Evolutionary conservation across 78 protist genomes (phyloP), one percentile per base, ranked within the genome.

Genomic region (Cavenderia fasciculata): DNA sequence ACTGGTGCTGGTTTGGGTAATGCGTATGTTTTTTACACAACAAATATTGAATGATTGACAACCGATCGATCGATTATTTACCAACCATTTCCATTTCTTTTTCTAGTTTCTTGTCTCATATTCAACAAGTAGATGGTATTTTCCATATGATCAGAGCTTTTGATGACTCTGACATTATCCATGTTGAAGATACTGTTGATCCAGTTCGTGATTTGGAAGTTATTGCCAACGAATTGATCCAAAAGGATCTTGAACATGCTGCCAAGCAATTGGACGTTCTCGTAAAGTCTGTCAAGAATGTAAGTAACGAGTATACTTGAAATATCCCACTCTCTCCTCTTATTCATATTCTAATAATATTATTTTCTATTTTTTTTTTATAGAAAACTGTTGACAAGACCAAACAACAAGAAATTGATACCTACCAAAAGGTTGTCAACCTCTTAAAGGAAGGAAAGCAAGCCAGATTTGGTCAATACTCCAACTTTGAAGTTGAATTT

Each of bases 1-100:
- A 87, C 70, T 23, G 99, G 99, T 43, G 85, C 69, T 68, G 99
- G 99, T 21, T 96, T 98, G 18, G 99, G 99, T n/a, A 97, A 97
- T 49, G 97, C 96, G 84, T 74, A 74, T 14, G 51, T 68, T 70
- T 33, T 33, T 12, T 29, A 59, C 8, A 33, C 36, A 59, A 59
- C 18, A 44, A 11, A 44, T 96, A 18, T 93, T 97, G 12, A 98
- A 97, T 21, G 95, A 96, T 49, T 93, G 91, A 16, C 31, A 62
- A 34, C 2, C 38, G 41, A 65, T 23, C 0, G 10, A 16, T 56
- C 12, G 11, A n/a, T n/a, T n/a, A n/a, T n/a, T n/a, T n/a, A n/a
- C n/a, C n/a, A n/a, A n/a, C n/a, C n/a, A n/a, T n/a, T n/a, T n/a
- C n/a, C n/a, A n/a, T 56, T 10, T 56, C 21, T 56, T 21, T n/a